Conservation (phyloP, 1,284 basidiomycete species). For the Naganishia sp. region DNA sequence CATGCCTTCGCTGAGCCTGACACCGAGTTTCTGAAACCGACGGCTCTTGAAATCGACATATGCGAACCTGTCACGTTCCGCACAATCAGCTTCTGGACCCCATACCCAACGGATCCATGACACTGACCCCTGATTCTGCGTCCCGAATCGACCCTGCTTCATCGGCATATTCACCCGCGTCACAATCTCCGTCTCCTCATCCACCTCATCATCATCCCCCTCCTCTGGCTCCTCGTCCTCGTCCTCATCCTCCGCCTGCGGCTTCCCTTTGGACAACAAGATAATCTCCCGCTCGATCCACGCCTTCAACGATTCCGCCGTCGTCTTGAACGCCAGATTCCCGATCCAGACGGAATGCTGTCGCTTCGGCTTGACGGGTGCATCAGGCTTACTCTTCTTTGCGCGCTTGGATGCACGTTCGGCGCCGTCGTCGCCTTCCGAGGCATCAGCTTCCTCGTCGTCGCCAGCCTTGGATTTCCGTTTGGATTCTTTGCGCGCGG, state of each 20-base stretch:
- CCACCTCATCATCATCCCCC: conserved; percentile 37
- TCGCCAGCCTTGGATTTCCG: conserved; percentile 34
- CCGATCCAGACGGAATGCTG: conserved; percentile 93
- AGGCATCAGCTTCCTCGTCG: not conserved
- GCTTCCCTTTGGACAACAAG: conserved; percentile 18
- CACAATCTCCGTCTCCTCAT: conserved; percentile 44
- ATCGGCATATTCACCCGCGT: conserved; percentile 60
- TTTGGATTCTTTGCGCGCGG: conserved; percentile 49
- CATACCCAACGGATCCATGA: not conserved
- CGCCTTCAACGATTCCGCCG: conserved; percentile 64
- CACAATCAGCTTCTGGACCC: not conserved
- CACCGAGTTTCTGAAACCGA: conserved; percentile 71
- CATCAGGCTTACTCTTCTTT: conserved; percentile 66
- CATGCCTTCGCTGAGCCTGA: conserved; percentile 76
- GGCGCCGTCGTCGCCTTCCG: conserved; percentile 57
- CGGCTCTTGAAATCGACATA: conserved; percentile 88
- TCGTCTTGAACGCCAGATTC: conserved; percentile 90
- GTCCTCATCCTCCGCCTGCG: conserved; percentile 15
- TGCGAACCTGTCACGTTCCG: conserved; percentile 81
- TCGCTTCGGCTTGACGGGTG: conserved; percentile 55
- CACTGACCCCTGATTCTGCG: conserved; percentile 57
- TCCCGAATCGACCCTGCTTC: conserved; percentile 49
- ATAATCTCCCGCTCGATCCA: conserved; percentile 63
- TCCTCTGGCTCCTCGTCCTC: conserved; percentile 38
- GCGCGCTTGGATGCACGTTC: conserved; percentile 76